A percentile compares a stretch with the other conserved stretches of the same genome.
These are phyloP conservation scores for Lanmaoa rubissima DNA, from an alignment of 768 basidiomycete genomes.

Conservation along the genomic window DNA sequence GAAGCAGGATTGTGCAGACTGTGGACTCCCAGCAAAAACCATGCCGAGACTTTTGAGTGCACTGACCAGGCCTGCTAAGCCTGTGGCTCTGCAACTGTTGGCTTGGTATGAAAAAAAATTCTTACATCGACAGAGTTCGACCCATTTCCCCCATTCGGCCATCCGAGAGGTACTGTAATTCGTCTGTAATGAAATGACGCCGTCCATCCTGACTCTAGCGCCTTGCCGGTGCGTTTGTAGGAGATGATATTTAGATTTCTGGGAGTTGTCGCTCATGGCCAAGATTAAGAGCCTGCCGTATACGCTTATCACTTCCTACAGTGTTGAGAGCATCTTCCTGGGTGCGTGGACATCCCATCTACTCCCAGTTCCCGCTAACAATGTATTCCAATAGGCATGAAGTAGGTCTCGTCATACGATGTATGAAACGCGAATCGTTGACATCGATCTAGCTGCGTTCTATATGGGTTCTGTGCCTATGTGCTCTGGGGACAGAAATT, in stretches of 20 bases:
- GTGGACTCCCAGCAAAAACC: not conserved
- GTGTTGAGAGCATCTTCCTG: slow-evolving; percentile 15
- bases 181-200: not conserved
- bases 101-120: not conserved
- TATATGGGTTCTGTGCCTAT: slow-evolving; percentile 16
- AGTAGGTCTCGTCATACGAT: slow-evolving; percentile 5
- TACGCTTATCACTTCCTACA: slow-evolving; percentile 3
- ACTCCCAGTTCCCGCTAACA: not conserved
- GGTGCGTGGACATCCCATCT: slow-evolving; percentile 10
- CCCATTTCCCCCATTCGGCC: not conserved
- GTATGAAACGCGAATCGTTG: not conserved
- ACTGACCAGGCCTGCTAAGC: not conserved
- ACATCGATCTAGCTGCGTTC: slow-evolving; percentile 10
- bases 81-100: not conserved
- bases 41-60: not conserved
- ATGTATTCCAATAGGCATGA: slow-evolving; percentile 10
- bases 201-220: not conserved
- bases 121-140: not conserved
- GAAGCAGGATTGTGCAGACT: not conserved
- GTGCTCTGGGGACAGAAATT: slow-evolving; percentile 12
- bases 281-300: not conserved
- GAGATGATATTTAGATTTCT: not conserved
- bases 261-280: slow-evolving; percentile 2
- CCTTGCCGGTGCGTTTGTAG: not conserved
- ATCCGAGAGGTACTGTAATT: not conserved